Conservation (phyloP, 2,329 filamentous ascomycete species). For the Cercospora sesami region DNA sequence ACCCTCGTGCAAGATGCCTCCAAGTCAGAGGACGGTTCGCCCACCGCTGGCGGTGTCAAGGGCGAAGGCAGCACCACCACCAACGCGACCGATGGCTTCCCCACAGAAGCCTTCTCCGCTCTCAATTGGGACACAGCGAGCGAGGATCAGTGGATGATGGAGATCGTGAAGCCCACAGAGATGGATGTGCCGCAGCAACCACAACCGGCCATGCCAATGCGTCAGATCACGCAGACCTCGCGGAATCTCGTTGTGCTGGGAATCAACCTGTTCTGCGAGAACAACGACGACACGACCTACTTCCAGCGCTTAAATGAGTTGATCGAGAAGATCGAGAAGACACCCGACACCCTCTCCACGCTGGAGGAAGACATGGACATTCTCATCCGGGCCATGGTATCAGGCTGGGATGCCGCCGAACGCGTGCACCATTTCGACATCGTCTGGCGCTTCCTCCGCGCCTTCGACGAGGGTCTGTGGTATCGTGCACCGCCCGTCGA, state of each 20-base stretch:
- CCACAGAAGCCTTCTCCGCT: constrained; percentile 12
- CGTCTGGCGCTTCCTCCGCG: constrained; percentile 28
- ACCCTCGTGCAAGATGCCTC: constrained; percentile 27
- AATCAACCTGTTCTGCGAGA: constrained; percentile 23
- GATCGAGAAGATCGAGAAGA: constrained; percentile 25
- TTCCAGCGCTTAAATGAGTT: constrained; percentile 24
- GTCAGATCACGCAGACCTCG: constrained; percentile 11
- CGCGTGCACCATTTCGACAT: constrained; percentile 30
- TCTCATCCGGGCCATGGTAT: constrained; percentile 24
- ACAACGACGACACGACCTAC: constrained; percentile 26
- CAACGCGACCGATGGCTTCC: constrained; percentile 7
- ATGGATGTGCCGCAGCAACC: background rate
- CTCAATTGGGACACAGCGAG: constrained; percentile 19
- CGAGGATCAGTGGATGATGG: constrained; percentile 24
- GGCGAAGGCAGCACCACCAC: constrained; percentile 15
- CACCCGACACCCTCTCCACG: constrained; percentile 23
- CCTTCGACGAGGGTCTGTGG: constrained; percentile 29
- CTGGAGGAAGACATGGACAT: constrained; percentile 27
- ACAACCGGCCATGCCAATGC: background rate
- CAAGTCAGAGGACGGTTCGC: constrained; percentile 19
- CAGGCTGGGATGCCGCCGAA: constrained; percentile 28
- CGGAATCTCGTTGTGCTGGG: constrained; percentile 28
- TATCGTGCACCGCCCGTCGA: constrained; percentile 24
- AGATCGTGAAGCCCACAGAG: constrained; percentile 9
- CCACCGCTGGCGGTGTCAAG: constrained; percentile 12